These are phyloP conservation scores for Sarocladium oryzae DNA, from an alignment of 2,329 filamentous ascomycete species.

Conservation along the genomic window DNA sequence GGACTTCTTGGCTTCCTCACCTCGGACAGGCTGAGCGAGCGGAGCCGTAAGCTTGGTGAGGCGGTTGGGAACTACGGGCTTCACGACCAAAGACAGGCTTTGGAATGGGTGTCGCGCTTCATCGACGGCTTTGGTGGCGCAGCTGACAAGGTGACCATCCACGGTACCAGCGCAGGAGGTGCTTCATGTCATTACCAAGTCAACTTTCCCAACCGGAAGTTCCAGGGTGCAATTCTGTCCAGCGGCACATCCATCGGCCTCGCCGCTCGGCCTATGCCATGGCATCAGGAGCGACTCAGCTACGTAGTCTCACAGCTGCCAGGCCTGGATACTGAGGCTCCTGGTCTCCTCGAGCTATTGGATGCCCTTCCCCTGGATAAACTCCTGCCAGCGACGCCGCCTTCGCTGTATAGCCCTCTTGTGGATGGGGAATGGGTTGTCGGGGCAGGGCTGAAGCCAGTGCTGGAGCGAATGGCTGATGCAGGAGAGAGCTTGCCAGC, in stretches of 20 bases:
- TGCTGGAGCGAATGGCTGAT: neutral
- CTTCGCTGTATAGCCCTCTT: slow-evolving; percentile 1
- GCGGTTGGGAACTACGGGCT: slow-evolving; percentile 7
- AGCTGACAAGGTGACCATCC: neutral
- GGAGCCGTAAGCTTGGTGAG: neutral
- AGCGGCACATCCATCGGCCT: neutral
- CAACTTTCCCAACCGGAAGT: slow-evolving; percentile 1
- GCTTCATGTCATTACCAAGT: slow-evolving; percentile 5
- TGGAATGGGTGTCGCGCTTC: slow-evolving; percentile 7
- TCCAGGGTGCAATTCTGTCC: neutral
- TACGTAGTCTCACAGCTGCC: neutral
- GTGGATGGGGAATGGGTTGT: neutral
- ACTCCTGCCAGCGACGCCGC: slow-evolving; percentile 1
- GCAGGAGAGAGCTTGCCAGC: neutral
- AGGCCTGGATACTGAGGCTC: neutral
- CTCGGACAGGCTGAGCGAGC: neutral
- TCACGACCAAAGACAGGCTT: slow-evolving; percentile 2
- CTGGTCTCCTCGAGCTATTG: neutral
- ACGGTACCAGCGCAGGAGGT: slow-evolving; percentile 1
- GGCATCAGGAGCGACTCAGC: neutral
- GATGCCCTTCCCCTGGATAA: neutral
- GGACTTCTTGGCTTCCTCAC: neutral
- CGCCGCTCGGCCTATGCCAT: neutral
- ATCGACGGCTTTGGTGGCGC: slow-evolving; percentile 3
- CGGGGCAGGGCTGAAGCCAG: neutral